Evolutionary conservation across 2,329 filamentous ascomycete genomes (phyloP), one percentile per base, ranked within the genome.

Genomic region (Trichoderma asperellum): DNA sequence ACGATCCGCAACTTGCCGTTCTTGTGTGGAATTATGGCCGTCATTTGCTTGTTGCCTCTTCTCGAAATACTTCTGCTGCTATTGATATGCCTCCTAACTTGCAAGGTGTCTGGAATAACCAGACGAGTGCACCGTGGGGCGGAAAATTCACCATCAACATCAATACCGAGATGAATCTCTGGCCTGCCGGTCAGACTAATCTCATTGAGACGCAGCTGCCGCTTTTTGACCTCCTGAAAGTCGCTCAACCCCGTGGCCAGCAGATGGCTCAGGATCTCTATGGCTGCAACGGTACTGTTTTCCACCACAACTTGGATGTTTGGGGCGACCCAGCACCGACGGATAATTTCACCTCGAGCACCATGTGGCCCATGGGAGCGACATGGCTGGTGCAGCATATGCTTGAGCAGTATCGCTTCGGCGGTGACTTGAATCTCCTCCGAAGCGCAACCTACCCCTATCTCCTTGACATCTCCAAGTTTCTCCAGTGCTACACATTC

Each of bases 151-250:
- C 82, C 1, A 81, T 84, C 68, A 83, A 84, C 70, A 83, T 84
- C 75, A 85, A 84, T 60, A 76, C 78, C 0, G 78, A 85, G 72
- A 85, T 85, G 83, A 84, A 84, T 73, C 84, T 85, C 72, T 84
- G 82, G 82, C 72, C 72, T 0, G 73, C 75, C 2, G 72, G 74
- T 21, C 69, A 73, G n/a, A 77, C 77, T 2, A 78, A 77, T 49
- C 69, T 78, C 4, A 62, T 73, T 4, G 80, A 83, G 68, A 79
- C 77, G 5, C 77, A 82, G 52, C 66, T 75, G n/a, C 81, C 82
- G 0, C 69, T 84, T 0, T 71, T 71, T 21, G 70, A 71, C n/a
- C 70, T 71, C 12, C 34, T 71, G 14, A 59, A 55, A 12, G 52
- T 83, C 80, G 62, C 81, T 57, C 76, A 66, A 37, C 71, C 40